These are phyloP conservation scores for Lactarius trivialis DNA, from an alignment of 768 basidiomycete species.

Conservation along the genomic window DNA sequence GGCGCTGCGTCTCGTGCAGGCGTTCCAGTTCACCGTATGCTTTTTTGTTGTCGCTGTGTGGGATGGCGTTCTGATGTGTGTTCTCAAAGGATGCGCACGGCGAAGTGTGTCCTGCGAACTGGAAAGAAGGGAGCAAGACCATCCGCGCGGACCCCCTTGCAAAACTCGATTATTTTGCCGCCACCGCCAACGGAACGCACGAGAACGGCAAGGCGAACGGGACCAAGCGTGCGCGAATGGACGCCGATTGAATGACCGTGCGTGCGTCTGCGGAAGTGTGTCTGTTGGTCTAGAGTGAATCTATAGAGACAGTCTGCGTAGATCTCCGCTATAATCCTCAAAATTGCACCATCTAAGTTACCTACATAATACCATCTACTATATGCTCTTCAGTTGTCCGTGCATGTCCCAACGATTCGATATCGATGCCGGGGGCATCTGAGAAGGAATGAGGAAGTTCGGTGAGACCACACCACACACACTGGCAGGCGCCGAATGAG, in stretches of 20 bases:
- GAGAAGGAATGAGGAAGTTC: too few relatives aligned
- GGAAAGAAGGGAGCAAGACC: conserved; percentile 75
- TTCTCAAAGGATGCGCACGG: conserved; percentile 67
- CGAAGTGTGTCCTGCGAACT: conserved; percentile 90
- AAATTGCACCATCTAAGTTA: too few relatives aligned
- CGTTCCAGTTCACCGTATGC: conserved; percentile 81
- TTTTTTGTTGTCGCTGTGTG: not conserved
- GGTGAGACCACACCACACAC: not conserved
- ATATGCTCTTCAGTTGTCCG: too few relatives aligned
- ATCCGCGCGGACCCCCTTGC: conserved; percentile 74
- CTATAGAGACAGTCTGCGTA: not conserved
- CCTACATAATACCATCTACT: too few relatives aligned
- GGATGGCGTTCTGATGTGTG: not conserved
- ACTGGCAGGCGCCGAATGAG: not conserved
- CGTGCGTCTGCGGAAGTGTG: too few relatives aligned
- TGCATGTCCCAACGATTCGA: too few relatives aligned
- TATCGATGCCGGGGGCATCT: too few relatives aligned
- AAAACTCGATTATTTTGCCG: conserved; percentile 67
- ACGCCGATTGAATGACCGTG: conserved; percentile 29
- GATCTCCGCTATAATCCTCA: too few relatives aligned
- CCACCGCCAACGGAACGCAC: conserved; percentile 26
- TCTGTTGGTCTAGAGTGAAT: too few relatives aligned
- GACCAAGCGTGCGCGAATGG: conserved; percentile 56
- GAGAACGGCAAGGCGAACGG: conserved; percentile 34
- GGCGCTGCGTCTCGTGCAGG: conserved; percentile 84